These are phyloP conservation scores for Coleophoma crateriformis DNA, from an alignment of 2,329 filamentous ascomycete species.

Conservation along the genomic window DNA sequence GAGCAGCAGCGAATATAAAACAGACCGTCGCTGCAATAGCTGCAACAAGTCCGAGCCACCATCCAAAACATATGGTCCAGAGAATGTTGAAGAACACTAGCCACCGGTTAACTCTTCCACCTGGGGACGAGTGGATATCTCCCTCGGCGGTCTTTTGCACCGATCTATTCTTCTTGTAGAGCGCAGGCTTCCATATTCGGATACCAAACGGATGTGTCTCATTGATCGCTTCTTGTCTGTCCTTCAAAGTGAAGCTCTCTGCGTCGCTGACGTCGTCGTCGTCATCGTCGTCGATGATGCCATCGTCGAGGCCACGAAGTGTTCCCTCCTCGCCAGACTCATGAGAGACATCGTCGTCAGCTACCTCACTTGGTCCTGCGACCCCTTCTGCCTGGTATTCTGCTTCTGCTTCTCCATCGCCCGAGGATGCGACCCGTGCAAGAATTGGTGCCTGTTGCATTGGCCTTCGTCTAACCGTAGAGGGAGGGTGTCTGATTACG, in stretches of 20 bases:
- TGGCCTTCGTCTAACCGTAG: conserved; percentile 43
- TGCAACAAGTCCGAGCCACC: conserved; percentile 84
- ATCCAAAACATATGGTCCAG: conserved; percentile 90
- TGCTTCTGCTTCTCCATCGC: conserved; percentile 35
- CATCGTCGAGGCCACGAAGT: conserved; percentile 29
- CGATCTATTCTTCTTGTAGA: conserved; percentile 96
- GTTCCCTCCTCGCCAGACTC: conserved; percentile 18
- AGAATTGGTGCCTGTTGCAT: conserved; percentile 38
- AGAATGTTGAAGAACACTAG: conserved; percentile 82
- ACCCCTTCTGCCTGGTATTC: conserved; percentile 12
- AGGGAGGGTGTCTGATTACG: conserved; percentile 37
- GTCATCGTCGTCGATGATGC: conserved; percentile 51
- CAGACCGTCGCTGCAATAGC: conserved; percentile 72
- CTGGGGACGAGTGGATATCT: conserved; percentile 93
- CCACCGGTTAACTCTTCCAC: conserved; percentile 78
- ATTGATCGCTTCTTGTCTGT: conserved; percentile 96
- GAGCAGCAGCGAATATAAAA: conserved; percentile 70
- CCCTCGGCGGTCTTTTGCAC: conserved; percentile 95
- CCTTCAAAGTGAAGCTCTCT: conserved; percentile 96
- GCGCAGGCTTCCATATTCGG: conserved; percentile 94
- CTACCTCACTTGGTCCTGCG: conserved; percentile 2
- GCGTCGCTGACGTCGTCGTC: conserved; percentile 78
- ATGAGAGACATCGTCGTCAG: conserved; percentile 8
- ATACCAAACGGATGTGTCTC: conserved; percentile 98
- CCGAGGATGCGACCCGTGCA: conserved; percentile 40